Base-by-base conservation (phyloP, 1,284 basidiomycete genomes). In the Wallemia hederae region DNA sequence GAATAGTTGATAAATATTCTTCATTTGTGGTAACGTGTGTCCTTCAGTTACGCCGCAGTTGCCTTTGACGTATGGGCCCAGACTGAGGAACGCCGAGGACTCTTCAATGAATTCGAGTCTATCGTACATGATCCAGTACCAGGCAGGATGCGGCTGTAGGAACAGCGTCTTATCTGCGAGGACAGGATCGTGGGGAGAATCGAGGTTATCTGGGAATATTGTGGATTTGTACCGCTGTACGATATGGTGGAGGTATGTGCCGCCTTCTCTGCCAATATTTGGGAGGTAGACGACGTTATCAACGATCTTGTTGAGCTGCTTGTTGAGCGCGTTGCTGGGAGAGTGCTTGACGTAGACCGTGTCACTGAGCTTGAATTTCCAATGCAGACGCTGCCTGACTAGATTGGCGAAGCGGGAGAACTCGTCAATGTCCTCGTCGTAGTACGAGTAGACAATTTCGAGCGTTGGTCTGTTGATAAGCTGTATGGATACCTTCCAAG, bases 91-190 rank as follows among this genome's bases (percentile, higher is more conserved):
- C 0, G 70, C 71, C 0, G 68, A 69, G 1, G 62, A 59, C 9
- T 62, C 31, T 0, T 39, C 24, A 9, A 70, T 56, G 15, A 65
- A 55, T 27, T 66, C 59, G 9, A 72, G 59, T 0, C 70, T 66
- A 0, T 70, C 68, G n/a, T 62, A 27, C 22, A 69, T 67, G 31
- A 70, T 63, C 66, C 66, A 68, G 27, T 68, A 61, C 71, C 70
- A 72, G 0, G 70, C 70, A 19, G 72, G 56, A 34, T 72, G 70
- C 2, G 71, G 70, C 61, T 71, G 70, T 57, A 71, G 64, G 62
- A 71, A 70, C 27, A 70, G 65, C 7, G 70, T 71, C 33, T 68
- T 65, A 28, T 64, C 66, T 14, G 68, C 68, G 5, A 70, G 61
- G 39, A 49, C n/a, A 5, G 5, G 14, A 49, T 49, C 39, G 22